Percentiles rank a stretch among this genome's conserved stretches.
phyloP scores from a whole-genome alignment of 1,284 basidiomycete genomes.

The Xanthoconium separans region DNA sequence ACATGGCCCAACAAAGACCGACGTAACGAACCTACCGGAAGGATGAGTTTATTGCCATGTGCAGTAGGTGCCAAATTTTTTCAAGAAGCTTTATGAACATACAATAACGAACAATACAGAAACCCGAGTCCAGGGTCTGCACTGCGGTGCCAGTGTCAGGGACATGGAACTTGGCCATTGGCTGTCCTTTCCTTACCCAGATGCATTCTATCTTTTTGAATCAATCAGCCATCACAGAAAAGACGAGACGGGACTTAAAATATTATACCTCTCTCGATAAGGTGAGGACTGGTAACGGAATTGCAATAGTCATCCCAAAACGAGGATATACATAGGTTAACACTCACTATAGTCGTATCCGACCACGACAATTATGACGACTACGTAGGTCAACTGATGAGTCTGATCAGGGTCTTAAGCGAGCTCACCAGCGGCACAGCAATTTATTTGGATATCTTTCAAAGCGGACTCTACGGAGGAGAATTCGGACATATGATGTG shows the following conservation, averaged over 20 bases:
- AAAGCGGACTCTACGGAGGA: conserved; percentile 2
- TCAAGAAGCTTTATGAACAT: background rate
- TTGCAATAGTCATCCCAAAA: background rate
- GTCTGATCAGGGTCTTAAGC: background rate
- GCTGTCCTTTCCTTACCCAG: conserved; percentile 7
- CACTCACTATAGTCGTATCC: conserved; percentile 18
- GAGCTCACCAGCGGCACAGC: background rate
- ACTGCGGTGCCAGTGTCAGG: conserved; percentile 1
- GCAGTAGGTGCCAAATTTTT: background rate
- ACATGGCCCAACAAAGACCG: conserved; percentile 15
- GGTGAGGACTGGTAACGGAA: conserved; percentile 7
- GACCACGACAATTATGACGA: background rate
- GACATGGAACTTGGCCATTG: background rate
- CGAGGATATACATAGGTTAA: background rate
- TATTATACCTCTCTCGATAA: conserved; percentile 13
- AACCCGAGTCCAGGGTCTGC: conserved; percentile 15
- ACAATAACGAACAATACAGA: conserved; percentile 16
- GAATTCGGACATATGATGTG: conserved; percentile 1
- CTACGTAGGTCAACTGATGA: background rate
- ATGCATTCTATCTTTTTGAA: conserved; percentile 10
- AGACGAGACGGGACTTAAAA: too few relatives aligned
- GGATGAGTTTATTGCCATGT: background rate
- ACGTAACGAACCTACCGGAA: conserved; percentile 16
- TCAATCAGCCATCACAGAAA: background rate
- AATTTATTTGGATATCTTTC: background rate